phyloP scores from a whole-genome alignment of 2,329 filamentous ascomycete genomes.

The Epichloe typhina region DNA sequence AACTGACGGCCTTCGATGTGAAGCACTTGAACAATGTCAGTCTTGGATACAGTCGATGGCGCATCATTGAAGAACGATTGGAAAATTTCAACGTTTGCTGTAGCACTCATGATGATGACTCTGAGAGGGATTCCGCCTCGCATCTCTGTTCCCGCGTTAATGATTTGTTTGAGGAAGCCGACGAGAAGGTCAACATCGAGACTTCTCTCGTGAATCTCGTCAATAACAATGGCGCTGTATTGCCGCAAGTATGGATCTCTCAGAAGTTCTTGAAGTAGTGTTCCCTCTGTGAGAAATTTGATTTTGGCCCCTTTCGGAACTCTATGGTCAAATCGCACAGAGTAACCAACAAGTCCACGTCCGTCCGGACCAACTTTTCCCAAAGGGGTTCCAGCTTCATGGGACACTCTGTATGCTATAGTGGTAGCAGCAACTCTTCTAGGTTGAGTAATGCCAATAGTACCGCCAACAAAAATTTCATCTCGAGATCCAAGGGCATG shows the following conservation, averaged over 20 bases:
- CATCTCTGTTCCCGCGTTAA: conserved; percentile 47
- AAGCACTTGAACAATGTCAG: conserved; percentile 26
- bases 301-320: conserved; percentile 71
- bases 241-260: conserved; percentile 68
- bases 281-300: conserved; percentile 93
- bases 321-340: conserved; percentile 84
- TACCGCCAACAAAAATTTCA: conserved; percentile 51
- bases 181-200: conserved; percentile 86
- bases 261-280: conserved; percentile 87
- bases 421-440: conserved; percentile 88
- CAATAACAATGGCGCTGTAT: conserved; percentile 84
- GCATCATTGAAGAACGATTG: conserved; percentile 54
- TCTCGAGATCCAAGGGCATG: conserved; percentile 26
- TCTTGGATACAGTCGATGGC: conserved; percentile 4
- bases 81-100: conserved; percentile 73
- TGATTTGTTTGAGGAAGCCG: conserved; percentile 73
- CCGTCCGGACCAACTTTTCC: conserved; percentile 27
- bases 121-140: conserved; percentile 67
- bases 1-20: conserved; percentile 80
- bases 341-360: conserved; percentile 64
- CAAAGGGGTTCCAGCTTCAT: conserved; percentile 51
- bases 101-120: conserved; percentile 93
- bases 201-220: conserved; percentile 94
- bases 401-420: conserved; percentile 73
- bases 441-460: conserved; percentile 89